Evolutionary conservation across 2,329 filamentous ascomycete species (phyloP), one percentile per base, ranked within the genome.

Genomic region (Cladosporium sp.): DNA sequence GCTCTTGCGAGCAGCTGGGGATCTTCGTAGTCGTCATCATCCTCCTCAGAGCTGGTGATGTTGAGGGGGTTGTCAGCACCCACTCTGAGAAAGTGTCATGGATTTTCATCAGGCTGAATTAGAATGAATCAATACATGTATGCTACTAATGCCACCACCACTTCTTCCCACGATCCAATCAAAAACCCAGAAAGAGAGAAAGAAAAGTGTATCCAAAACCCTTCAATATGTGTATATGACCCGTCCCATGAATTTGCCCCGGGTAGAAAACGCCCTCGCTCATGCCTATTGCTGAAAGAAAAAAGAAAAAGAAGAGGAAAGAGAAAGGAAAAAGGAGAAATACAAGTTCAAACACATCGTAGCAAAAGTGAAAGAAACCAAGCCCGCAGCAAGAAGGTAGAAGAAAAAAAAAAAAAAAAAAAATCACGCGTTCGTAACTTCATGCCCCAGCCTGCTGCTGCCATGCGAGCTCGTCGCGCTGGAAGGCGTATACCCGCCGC

Each of bases 261-360:
- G n/a, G n/a, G n/a, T n/a, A n/a, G n/a, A n/a, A n/a, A 47, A 47
- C 43, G 35, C 43, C 43, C 9, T 19, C 43, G 43, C 43, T 47
- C 33, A 38, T 30, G 33, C 22, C 35, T 15, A 35, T n/a, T 25
- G 22, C 22, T 27, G 22, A 27, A 27, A 27, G 9, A 27, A 27
- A 9, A 27, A 27, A 27, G 22, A 33, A 35, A 7, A 43, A 29
- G 12, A 32, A 16, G 4, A 38, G 19, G 4, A 11, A 32, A 43
- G 27, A 19, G n/a, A 11, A 19, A 32, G 7, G 2, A 12, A 20
- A 32, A 19, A 18, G 12, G n/a, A n/a, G n/a, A n/a, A n/a, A n/a
- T n/a, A n/a, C n/a, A 2, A 1, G 22, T 15, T 9, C 12, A 6
- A 35, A 22, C 7, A 15, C 22, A 27, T 27, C 22, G 22, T 27